Conservation (phyloP, 345 rosid species). For the Citrus hindsii region DNA sequence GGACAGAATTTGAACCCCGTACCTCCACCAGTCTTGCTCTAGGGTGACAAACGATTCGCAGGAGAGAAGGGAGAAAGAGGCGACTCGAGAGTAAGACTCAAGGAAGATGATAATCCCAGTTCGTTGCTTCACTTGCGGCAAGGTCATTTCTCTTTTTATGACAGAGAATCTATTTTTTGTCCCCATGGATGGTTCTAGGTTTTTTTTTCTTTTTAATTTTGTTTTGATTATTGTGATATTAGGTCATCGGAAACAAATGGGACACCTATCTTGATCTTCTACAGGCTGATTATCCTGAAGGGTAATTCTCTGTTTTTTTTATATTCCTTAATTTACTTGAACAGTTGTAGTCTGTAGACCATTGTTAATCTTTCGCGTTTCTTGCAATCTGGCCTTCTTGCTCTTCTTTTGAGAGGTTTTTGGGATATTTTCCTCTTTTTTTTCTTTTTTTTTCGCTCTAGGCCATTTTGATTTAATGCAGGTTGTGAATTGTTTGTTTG, state of each 20-base stretch:
- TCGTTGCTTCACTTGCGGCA: constrained; percentile 81
- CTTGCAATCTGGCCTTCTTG: not conserved
- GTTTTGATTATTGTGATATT: not conserved
- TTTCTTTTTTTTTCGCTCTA: no score
- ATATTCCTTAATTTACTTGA: not conserved
- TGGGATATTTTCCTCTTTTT: not conserved
- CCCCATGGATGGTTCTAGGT: not conserved
- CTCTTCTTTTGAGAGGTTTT: not conserved
- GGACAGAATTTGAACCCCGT: no score
- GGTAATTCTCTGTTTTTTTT: constrained; percentile 25
- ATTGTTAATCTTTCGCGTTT: not conserved
- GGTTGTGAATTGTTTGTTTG: not conserved
- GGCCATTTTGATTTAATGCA: not conserved
- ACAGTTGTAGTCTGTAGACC: not conserved
- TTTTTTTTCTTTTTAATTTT: not conserved
- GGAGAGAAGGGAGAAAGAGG: not conserved
- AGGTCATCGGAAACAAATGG: constrained; percentile 88
- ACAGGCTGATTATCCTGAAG: constrained; percentile 70
- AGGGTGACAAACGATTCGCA: not conserved
- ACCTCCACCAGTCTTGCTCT: no score
- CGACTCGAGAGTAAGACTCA: not conserved
- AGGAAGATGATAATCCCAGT: constrained; percentile 72
- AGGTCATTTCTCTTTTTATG: constrained; percentile 25
- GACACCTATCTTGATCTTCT: constrained; percentile 73
- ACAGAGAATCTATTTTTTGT: not conserved